Evolutionary conservation across 306 rosid genomes (phyloP).

Genomic region (Cucumis sativus): DNA sequence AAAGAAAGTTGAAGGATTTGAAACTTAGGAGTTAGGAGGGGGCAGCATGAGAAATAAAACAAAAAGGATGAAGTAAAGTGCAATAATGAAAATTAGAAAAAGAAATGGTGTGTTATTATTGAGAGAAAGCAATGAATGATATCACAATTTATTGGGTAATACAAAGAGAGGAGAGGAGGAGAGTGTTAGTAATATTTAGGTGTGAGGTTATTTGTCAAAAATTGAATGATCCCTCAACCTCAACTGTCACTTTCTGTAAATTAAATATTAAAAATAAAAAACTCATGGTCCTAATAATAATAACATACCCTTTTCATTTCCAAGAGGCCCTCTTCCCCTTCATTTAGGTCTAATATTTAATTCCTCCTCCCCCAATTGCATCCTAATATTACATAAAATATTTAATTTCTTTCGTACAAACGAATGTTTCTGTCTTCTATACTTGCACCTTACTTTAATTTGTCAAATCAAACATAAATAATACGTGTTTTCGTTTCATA

Average conservation of each 20-base stretch:
- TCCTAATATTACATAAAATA: too few species aligned
- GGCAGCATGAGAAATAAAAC: neutral
- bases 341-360: neutral
- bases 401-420: too few species aligned
- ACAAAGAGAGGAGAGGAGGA: neutral
- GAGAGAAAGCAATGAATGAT: neutral
- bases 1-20: too few species aligned
- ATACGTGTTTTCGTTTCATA: too few species aligned
- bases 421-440: too few species aligned
- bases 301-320: neutral
- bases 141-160: neutral
- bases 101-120: neutral
- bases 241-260: neutral
- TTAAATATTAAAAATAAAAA: too few species aligned
- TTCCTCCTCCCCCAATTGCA: too few species aligned
- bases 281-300: too few species aligned
- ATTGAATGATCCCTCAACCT: neutral
- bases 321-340: neutral
- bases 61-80: neutral
- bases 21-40: too few species aligned
- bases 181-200: neutral
- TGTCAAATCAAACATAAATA: too few species aligned
- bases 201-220: neutral
- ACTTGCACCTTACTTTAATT: too few species aligned
- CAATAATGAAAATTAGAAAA: neutral